Conservation (phyloP, 805 yeast species). For the Yarrowia deformans region DNA sequence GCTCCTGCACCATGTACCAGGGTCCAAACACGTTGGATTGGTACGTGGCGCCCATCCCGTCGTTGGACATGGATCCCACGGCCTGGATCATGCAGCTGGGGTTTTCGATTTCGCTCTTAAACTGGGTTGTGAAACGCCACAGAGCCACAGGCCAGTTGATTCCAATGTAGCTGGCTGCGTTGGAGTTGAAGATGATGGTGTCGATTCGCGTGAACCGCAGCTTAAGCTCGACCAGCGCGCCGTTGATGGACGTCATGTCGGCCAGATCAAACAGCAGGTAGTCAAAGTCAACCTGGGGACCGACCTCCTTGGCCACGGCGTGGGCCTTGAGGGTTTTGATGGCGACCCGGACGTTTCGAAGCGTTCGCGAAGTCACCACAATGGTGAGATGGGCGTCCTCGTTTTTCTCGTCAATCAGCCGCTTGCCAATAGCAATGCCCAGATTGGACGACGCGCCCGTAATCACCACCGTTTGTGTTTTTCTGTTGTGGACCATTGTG, state of each 20-base stretch:
- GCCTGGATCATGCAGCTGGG: constrained; percentile 87
- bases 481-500: constrained; percentile 25
- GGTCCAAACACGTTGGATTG: constrained; percentile 98
- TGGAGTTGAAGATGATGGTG: constrained; percentile 85
- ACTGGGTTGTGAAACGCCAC: constrained; percentile 68
- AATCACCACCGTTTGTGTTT: constrained; percentile 32
- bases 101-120: constrained; percentile 83
- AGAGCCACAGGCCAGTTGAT: constrained; percentile 85
- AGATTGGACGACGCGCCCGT: constrained; percentile 53
- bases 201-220: constrained; percentile 73
- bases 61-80: constrained; percentile 74
- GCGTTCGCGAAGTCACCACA: constrained; percentile 86
- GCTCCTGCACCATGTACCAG: constrained; percentile 76
- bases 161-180: constrained; percentile 86
- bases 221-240: constrained; percentile 73
- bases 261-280: constrained; percentile 89
- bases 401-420: constrained; percentile 70
- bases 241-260: constrained; percentile 82
- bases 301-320: constrained; percentile 52
- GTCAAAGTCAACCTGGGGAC: constrained; percentile 78
- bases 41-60: constrained; percentile 85
- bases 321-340: constrained; percentile 59
- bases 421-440: constrained; percentile 84
- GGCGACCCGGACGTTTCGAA: constrained; percentile 81
- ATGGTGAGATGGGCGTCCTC: constrained; percentile 67